Evolutionary conservation across 495 filamentous ascomycete species (phyloP), one percentile per base, ranked within the genome.

Genomic region (Xylaria sp.): DNA sequence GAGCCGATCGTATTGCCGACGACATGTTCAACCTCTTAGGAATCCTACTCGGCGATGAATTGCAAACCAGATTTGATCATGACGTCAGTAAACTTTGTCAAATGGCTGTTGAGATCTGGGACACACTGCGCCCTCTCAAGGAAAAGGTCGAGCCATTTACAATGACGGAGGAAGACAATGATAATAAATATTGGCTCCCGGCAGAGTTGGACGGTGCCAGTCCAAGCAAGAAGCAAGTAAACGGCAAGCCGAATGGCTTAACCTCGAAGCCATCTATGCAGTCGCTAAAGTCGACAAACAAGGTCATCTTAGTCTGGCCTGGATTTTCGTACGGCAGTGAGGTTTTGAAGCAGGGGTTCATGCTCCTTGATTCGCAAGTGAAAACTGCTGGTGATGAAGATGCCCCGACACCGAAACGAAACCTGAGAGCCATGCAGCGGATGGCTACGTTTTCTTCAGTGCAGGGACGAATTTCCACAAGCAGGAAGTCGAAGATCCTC

Each of bases 111-210:
- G 33, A 40, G 11, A 62, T 58, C 58, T 70, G 68, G 68, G 46
- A 63, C 2, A 53, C 41, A 0, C 11, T 70, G 14, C 68, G 68
- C 1, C 29, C 43, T 12, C 57, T 70, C 15, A 63, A 63, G 12
- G 46, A 53, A 33, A 70, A 70, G 29, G 44, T 70, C 5, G 68
- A 70, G 33, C 68, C 68, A 14, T 70, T 63, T 58, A 62, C 59
- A 11, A 14, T 11, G 31, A 50, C 68, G 5, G 58, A 70, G 1
- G 57, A 70, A 7, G 44, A 63, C 14, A 67, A 31, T 1, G 57
- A 70, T 6, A 70, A 70, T 6, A 70, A 70, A 31, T 70, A 62
- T 14, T 70, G 68, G 68, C 57, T 70, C 11, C 68, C 57, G 5
- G 68, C 68, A 24, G 68, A 70, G 44, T 7, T 70, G 17, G 58